Base-by-base conservation (phyloP, 2,329 filamentous ascomycete species). In the Clathrospora elynae region DNA sequence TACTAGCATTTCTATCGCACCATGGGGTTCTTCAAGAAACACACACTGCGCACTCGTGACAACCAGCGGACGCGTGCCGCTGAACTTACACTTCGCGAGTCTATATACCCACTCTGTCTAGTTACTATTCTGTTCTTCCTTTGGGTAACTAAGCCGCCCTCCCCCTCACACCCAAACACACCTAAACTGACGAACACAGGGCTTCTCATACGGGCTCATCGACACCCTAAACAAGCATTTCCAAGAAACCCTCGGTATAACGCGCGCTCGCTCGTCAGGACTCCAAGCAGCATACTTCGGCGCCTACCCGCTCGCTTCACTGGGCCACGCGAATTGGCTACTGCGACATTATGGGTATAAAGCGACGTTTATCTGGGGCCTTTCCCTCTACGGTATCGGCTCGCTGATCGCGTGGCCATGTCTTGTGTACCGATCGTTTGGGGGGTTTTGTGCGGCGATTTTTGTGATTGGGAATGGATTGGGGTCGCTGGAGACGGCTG, bases 121-220 rank as follows among this genome's bases (percentile, higher is more conserved):
- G 85, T 88, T 36, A 85, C 82, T 0, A 72, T 83, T 33, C 68
- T 85, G 1, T 85, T 85, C 71, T 84, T 85, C 63, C 75, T 86
- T 14, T 84, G 81, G 81, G 79, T 74, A 63, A n/a, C n/a, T n/a
- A n/a, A n/a, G n/a, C n/a, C n/a, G n/a, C n/a, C n/a, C n/a, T n/a
- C n/a, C n/a, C n/a, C n/a, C n/a, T n/a, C n/a, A 29, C 66, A 11
- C 8, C 25, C 4, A 23, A 17, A 8, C 12, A 11, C n/a, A 13
- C 29, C 3, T 7, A 16, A 5, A n/a, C 10, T 13, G 5, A 24
- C 5, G 1, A 36, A 3, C 17, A 2, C 36, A 73, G 72, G 73
- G 80, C 17, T 81, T 81, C 64, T 74, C 72, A 14, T 82, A 81
- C 61, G 79, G 78, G 19, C 72, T 82, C 12, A 73, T 83, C 29